These are phyloP conservation scores for Rhynchosporium graminicola DNA, from an alignment of 2,329 filamentous ascomycete genomes.

Conservation along the genomic window DNA sequence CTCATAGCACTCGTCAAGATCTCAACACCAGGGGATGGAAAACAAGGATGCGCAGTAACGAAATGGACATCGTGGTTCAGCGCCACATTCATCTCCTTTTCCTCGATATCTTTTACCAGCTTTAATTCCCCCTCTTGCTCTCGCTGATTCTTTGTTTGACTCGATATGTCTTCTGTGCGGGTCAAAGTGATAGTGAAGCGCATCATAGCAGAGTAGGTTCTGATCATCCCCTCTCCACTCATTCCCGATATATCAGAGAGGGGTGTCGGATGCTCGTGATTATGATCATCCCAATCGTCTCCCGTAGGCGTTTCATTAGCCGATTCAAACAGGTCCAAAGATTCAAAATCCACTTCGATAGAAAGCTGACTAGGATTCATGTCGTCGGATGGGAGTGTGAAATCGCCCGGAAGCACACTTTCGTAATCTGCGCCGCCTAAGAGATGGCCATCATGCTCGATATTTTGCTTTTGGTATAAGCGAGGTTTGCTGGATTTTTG, in stretches of 20 bases:
- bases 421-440: constrained; percentile 58
- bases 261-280: constrained; percentile 6
- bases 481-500: constrained; percentile 56
- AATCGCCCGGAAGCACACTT: constrained; percentile 60
- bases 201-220: constrained; percentile 40
- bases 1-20: constrained; percentile 61
- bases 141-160: no score
- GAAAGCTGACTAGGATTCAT: constrained; percentile 45
- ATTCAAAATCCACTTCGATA: constrained; percentile 51
- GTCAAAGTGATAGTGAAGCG: constrained; percentile 31
- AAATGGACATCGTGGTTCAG: constrained; percentile 63
- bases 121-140: no score
- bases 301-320: constrained; percentile 41
- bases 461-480: constrained; percentile 59
- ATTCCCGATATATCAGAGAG: constrained; percentile 20
- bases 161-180: no score
- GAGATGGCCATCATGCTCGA: constrained; percentile 62
- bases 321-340: constrained; percentile 53
- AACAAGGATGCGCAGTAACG: constrained; percentile 66
- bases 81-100: constrained; percentile 38
- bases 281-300: constrained; percentile 30
- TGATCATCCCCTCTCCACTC: constrained; percentile 26
- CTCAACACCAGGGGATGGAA: constrained; percentile 56
- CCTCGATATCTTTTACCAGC: constrained; percentile 24
- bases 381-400: constrained; percentile 61